phyloP scores from a whole-genome alignment of 805 yeast species.

The Saturnispora halmiae region DNA sequence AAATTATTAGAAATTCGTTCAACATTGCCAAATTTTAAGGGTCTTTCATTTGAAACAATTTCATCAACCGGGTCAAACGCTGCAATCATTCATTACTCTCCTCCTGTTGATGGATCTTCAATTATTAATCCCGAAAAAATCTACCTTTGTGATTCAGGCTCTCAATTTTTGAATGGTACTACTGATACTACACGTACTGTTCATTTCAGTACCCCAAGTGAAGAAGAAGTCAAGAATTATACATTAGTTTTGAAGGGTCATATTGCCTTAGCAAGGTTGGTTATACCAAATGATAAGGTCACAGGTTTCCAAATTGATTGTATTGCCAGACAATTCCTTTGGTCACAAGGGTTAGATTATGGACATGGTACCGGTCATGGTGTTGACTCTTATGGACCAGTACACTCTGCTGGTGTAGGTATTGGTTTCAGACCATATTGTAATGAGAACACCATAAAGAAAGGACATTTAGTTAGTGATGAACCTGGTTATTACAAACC shows the following conservation, averaged over 20 bases:
- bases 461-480: constrained; percentile 49
- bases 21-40: constrained; percentile 44
- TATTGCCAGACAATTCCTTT: constrained; percentile 48
- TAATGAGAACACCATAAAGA: constrained; percentile 34
- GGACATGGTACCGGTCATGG: constrained; percentile 63
- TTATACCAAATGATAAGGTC: constrained; percentile 43
- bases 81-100: constrained; percentile 69
- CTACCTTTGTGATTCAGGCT: constrained; percentile 51
- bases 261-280: constrained; percentile 38
- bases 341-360: constrained; percentile 51
- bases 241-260: constrained; percentile 54
- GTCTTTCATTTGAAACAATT: constrained; percentile 65
- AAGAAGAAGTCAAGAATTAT: constrained; percentile 40
- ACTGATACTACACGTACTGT: constrained; percentile 57
- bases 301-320: constrained; percentile 48
- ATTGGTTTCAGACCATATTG: constrained; percentile 47
- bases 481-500: constrained; percentile 59
- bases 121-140: constrained; percentile 44
- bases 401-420: constrained; percentile 59
- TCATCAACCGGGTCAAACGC: constrained; percentile 71
- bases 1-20: constrained; percentile 49
- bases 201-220: constrained; percentile 41
- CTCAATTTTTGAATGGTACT: constrained; percentile 55
- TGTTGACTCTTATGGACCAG: constrained; percentile 50
- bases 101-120: constrained; percentile 35